These are phyloP conservation scores for Adansonia digitata DNA, from an alignment of 345 rosid species.

Conservation along the genomic window DNA sequence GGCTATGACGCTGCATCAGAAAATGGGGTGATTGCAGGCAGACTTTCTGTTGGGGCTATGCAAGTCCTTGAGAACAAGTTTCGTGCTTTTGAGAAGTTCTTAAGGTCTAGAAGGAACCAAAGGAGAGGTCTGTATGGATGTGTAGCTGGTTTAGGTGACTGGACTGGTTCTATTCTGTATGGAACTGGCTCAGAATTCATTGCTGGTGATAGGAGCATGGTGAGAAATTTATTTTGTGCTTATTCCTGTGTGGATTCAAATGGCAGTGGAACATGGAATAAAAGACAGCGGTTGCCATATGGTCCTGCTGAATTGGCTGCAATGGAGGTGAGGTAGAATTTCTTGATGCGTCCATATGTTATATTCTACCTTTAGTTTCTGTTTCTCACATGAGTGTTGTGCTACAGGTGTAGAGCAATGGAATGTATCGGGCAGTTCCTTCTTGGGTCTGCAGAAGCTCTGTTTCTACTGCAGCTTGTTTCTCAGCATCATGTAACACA, in stretches of 20 bases:
- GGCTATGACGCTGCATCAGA: constrained; percentile 43
- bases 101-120: constrained; percentile 84
- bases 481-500: constrained; percentile 82
- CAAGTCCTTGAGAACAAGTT: constrained; percentile 78
- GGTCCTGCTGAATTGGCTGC: constrained; percentile 92
- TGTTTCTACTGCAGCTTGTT: constrained; percentile 85
- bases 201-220: constrained; percentile 66
- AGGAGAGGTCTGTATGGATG: constrained; percentile 94
- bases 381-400: constrained; percentile 10
- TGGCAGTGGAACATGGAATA: constrained; percentile 58
- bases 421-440: constrained; percentile 93
- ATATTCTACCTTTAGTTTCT: constrained; percentile 10
- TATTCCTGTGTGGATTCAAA: constrained; percentile 52
- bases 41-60: constrained; percentile 79
- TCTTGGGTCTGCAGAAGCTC: constrained; percentile 95
- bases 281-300: constrained; percentile 79
- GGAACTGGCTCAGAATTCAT: constrained; percentile 64
- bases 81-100: constrained; percentile 78
- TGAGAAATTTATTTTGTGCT: constrained; percentile 70
- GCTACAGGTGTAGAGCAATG: constrained; percentile 88
- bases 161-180: constrained; percentile 85
- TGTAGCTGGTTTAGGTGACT: constrained; percentile 87
- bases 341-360: constrained; percentile 10
- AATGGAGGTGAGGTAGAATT: constrained; percentile 59
- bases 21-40: constrained; percentile 56